Evolutionary conservation across 768 basidiomycete species (phyloP), one percentile per base, ranked within the genome.

Genomic region (Filobasidium wieringae): DNA sequence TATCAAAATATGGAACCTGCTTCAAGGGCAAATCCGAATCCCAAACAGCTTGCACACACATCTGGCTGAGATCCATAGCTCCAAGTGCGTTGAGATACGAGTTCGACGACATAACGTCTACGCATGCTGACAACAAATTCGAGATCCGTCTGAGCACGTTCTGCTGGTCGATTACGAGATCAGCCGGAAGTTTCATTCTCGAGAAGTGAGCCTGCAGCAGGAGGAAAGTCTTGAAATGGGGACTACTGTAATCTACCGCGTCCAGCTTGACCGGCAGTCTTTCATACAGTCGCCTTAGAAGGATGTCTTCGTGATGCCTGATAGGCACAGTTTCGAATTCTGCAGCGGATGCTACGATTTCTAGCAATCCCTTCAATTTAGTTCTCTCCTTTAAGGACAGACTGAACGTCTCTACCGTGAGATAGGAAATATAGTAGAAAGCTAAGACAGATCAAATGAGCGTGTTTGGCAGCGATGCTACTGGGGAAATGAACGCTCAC

Each of bases 41-140:
- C 95, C 95, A 97, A 75, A 93, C 84, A 0, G 87, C 90, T 72
- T 97, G 95, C 4, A 96, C 88, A 73, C 89, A 92, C 93, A 97
- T 97, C 74, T 97, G 95, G 8, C 88, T 88, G 47, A 97, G 75
- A 74, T 99, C 93, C 95, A 97, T 97, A 0, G 92, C 92, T 31
- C 90, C 87, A 24, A 96, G 76, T 0, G 93, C 95, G 67, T 84
- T 92, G 66, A 97, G 74, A 86, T 86, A 93, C 1, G 87, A 90
- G 68, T 95, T 96, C 33, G 88, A 91, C 2, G 88, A 91, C 89
- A 97, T 91, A 57, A 97, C 93, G 68, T 96, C 92, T 31, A 97
- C 91, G 66, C 89, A 93, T 1, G 93, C 93, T 9, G 89, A 89
- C 15, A 95, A 79, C 17, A 93, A 75, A 67, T 90, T 92, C 64